Evolutionary conservation across 192 early-diverging fungal species (phyloP), one percentile per base, ranked within the genome.

Genomic region (Pilaira anomala): DNA sequence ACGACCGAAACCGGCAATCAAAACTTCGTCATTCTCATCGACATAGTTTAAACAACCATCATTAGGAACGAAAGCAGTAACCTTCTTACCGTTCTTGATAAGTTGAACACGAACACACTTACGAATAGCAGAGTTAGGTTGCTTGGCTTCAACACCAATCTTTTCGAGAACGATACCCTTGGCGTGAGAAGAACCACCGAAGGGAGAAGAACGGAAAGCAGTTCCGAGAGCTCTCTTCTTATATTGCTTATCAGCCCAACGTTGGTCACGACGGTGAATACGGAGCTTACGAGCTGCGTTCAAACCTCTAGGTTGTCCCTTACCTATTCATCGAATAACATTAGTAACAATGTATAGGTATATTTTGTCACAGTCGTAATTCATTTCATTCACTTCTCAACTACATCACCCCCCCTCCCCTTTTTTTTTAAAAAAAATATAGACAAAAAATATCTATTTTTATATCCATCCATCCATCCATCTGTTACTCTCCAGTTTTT

Each of bases 21-120:
- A 84, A 60, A 99, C 95, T 84, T 99, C 97, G 87, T 99, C 97
- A 90, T 99, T 99, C 77, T 99, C 97, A 73, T 99, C 97, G 75
- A 99, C 93, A 82, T 87, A 99, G 94, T 98, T 99, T 78, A 99
- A 85, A 82, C 97, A 99, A 96, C 97, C 97, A 84, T 99, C 97
- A 81, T 96, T 97, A 76, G 97, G 97, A 62, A 99, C 97, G 85
- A 99, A 99, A 75, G 97, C 97, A 62, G 97, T 97, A 78, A 99
- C 90, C 90, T 97, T 99, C 92, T 99, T 99, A 78, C 92, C 94
- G 90, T 99, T 99, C 91, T 99, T 99, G 89, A 99, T 97, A 69
- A 99, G 87, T 86, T 99, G 97, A 69, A 95, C 96, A 93, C 97
- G 95, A 69, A 99, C 94, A 85, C 96, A 98, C 88, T 99, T 99